Conservation (phyloP, 2,329 filamentous ascomycete genomes). For the Pezicula carpinea region DNA sequence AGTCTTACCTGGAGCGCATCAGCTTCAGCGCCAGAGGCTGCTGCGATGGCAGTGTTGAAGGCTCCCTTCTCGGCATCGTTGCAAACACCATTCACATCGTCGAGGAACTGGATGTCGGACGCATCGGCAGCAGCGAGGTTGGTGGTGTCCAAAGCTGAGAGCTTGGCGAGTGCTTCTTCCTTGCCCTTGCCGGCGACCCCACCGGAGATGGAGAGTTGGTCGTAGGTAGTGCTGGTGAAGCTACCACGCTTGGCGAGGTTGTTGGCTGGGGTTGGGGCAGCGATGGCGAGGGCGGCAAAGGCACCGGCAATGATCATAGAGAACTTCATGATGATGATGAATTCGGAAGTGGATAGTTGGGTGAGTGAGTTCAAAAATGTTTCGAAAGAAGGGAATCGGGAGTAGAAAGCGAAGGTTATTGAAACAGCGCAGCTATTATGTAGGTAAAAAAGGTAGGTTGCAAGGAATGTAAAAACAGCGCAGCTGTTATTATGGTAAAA, state of each 20-base stretch:
- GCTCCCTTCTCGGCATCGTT: slow-evolving; percentile 39
- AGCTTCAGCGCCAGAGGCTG: slow-evolving; percentile 31
- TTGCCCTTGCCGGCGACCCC: slow-evolving; percentile 48
- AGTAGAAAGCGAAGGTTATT: not conserved
- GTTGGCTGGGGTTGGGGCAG: not conserved
- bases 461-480: not conserved
- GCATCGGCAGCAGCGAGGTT: slow-evolving; percentile 10
- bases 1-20: slow-evolving; percentile 35
- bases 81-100: slow-evolving; percentile 12
- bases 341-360: not conserved
- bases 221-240: slow-evolving; percentile 1
- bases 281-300: not conserved
- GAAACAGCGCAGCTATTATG: slow-evolving; percentile 3
- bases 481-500: slow-evolving; percentile 3
- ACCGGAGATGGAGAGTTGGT: slow-evolving; percentile 42
- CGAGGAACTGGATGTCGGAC: slow-evolving; percentile 12
- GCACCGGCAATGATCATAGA: not conserved
- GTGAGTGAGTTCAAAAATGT: not conserved
- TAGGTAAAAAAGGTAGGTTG: not conserved
- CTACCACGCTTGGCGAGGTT: not conserved
- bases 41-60: slow-evolving; percentile 48
- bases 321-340: slow-evolving; percentile 1
- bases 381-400: not conserved
- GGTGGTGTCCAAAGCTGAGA: slow-evolving; percentile 8
- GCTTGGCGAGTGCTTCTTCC: slow-evolving; percentile 36